Percentiles rank a stretch among this genome's conserved stretches.
Conservation (phyloP, 768 basidiomycete species). For the Panus rudis region DNA sequence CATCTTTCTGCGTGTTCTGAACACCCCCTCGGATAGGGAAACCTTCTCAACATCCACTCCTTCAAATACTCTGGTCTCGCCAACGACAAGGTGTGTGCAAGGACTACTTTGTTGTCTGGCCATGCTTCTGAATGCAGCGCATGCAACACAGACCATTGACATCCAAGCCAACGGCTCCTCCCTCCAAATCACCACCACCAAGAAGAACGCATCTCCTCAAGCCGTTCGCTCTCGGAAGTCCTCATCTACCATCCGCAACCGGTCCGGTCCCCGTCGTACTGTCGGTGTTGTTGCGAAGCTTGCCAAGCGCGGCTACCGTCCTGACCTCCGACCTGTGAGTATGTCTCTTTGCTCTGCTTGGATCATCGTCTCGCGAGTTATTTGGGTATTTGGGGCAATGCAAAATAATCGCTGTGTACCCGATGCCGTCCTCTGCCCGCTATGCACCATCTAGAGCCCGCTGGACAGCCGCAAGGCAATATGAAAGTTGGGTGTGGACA, state of each 20-base stretch:
- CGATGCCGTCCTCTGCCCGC: too few relatives aligned
- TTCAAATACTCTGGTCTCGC: conserved; percentile 87
- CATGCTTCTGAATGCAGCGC: background rate
- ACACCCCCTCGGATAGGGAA: conserved; percentile 46
- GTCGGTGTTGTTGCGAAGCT: conserved; percentile 53
- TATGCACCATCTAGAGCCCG: conserved; percentile 95
- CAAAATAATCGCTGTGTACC: background rate
- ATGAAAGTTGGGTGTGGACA: conserved; percentile 93
- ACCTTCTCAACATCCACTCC: conserved; percentile 85
- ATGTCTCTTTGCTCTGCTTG: conserved; percentile 10
- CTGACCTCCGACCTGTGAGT: conserved; percentile 74
- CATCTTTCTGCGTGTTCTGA: background rate
- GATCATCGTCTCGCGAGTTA: conserved; percentile 1
- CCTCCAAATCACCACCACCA: conserved; percentile 58
- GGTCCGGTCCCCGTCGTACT: conserved; percentile 67
- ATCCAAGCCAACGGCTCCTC: conserved; percentile 48
- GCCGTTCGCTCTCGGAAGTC: conserved; percentile 43
- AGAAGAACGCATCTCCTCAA: conserved; percentile 48
- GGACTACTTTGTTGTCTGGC: background rate
- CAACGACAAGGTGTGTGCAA: conserved; percentile 60
- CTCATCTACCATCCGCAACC: conserved; percentile 50
- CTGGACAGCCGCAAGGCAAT: conserved; percentile 55
- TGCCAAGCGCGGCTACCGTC: conserved; percentile 66
- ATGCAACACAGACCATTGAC: conserved; percentile 49
- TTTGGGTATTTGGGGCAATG: background rate